Evolutionary conservation across 2,329 filamentous ascomycete genomes (phyloP), one percentile per base, ranked within the genome.

Genomic region (Pseudocercospora vitis): DNA sequence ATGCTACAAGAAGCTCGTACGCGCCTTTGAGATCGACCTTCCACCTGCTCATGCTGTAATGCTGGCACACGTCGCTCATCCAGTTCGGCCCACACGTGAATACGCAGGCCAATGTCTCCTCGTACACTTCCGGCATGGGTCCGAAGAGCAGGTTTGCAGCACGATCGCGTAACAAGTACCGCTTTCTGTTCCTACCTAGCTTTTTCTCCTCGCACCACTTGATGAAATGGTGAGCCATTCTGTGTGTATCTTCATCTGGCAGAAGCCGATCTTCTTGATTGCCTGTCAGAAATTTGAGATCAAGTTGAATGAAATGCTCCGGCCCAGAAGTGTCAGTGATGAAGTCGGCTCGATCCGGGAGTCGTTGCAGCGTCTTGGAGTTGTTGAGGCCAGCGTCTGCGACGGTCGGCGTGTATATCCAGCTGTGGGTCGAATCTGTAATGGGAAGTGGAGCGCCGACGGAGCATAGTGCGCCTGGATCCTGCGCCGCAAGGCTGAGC

Each of bases 111-210:
- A 76, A 63, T 3, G 71, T 73, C 50, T 74, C 70, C 11, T 69
- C 65, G 60, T 74, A 76, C 3, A 73, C 67, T 31, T 73, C 74
- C n/a, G 64, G 63, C 65, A 75, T 70, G 2, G 68, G 62, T 11
- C 70, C 64, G 16, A 70, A 70, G 12, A 71, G 67, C 3, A 65
- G 58, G 26, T 75, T 70, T 9, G 64, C 56, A 6, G 60, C 59
- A 3, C 52, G 35, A 46, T 70, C 66, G 29, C 61, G 54, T 7
- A 63, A 55, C 16, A 70, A 56, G 52, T 70, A 70, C n/a, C 67
- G 64, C 28, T 63, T 61, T 19, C 67, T 60, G 42, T 70, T 68
- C 19, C 67, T 57, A 23, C 67, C 67, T 29, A 60, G 56, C 47
- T 69, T 65, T 8, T 53, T 53, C 12, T 49, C 57, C 21, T 60